Percentiles rank a stretch among this genome's conserved stretches.
Evolutionary conservation across 2,329 filamentous ascomycete species (phyloP).

Genomic region (Cadophora gregata): DNA sequence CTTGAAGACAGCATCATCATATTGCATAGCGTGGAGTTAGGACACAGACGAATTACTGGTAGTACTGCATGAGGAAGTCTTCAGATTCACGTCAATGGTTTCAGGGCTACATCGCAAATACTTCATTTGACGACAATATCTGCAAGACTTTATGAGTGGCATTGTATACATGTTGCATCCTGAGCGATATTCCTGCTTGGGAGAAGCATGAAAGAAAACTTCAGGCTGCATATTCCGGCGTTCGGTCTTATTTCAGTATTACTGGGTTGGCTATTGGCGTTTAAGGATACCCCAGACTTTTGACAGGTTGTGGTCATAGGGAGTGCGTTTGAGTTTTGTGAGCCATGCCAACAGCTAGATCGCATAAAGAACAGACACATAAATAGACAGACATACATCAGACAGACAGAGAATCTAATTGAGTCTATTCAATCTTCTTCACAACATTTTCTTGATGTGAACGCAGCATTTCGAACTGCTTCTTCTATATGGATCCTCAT

Average conservation of each 20-base stretch:
- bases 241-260: slow-evolving; percentile 1
- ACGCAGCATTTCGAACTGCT: not conserved
- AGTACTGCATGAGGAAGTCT: slow-evolving; percentile 4
- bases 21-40: slow-evolving; percentile 17
- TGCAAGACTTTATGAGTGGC: slow-evolving; percentile 8
- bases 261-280: slow-evolving; percentile 12
- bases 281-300: slow-evolving; percentile 30
- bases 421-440: not conserved
- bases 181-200: not conserved
- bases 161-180: slow-evolving; percentile 9
- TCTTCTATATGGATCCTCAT: not conserved
- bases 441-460: not conserved
- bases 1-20: not conserved
- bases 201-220: not conserved
- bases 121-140: not conserved
- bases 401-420: slow-evolving; percentile 5
- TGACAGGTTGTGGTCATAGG: slow-evolving; percentile 16
- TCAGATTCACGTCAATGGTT: not conserved
- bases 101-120: not conserved
- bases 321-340: slow-evolving; percentile 3
- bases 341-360: not conserved
- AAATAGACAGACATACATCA: slow-evolving; percentile 13
- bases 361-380: not conserved
- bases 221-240: slow-evolving; percentile 12
- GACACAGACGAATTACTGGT: not conserved